Evolutionary conservation across 441 rosid species (phyloP), one percentile per base, ranked within the genome.

Genomic region (Hura crepitans): DNA sequence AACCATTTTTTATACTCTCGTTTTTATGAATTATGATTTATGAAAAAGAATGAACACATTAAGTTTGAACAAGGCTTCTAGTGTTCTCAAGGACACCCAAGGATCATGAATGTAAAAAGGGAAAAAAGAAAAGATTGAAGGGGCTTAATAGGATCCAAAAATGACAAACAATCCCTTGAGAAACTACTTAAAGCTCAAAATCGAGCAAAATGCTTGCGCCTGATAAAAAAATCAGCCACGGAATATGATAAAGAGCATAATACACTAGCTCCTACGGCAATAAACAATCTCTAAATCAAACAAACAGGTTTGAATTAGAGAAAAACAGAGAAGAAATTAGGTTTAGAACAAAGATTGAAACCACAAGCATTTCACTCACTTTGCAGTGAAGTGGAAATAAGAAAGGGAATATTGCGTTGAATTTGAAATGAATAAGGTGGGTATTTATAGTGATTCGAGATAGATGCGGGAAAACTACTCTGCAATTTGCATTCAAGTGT

Each of bases 391-490:
- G 18, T 47, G 30, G 5, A 14, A 8, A 3, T 8, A 23, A 30
- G 47, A 50, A 56, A 65, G 14, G 2, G 12, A 25, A 28, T 23
- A 18, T 1, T 30, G 50, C 49, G 13, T 35, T 0, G 30, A 22
- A 51, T 4, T 51, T 58, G 14, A 8, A 70, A 47, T 7, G 46
- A 33, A 65, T 3, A 12, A 5, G 20, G n/a, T 30, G 0, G 72
- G 9, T 6, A 58, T 57, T 23, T 46, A 65, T 57, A 22, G 35
- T 13, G 14, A 18, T 6, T 61, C 23, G 1, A 17, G 2, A 17
- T 15, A 6, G 35, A 66, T 33, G 60, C 61, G 66, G 66, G 45
- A 47, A 43, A 73, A 13, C 55, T 6, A 37, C 23, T 27, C 54
- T n/a, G 71, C 45, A 15, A 1, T 25, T 46, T n/a, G 71, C 45